Conservation (phyloP, 2,329 filamentous ascomycete genomes). For the Tetracladium maxilliforme region DNA sequence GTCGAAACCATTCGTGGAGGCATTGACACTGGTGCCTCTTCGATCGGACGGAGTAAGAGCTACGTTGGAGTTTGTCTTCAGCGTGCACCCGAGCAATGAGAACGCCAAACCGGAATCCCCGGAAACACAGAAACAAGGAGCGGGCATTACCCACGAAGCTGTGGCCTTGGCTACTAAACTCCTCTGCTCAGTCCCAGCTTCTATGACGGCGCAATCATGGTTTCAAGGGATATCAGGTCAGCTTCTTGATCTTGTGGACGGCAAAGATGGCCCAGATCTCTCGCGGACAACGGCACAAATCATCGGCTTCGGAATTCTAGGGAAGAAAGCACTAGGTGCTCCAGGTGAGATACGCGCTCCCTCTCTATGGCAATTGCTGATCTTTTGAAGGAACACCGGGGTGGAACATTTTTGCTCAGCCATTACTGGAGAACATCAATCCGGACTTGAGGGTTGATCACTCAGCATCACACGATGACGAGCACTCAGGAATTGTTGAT, state of each 20-base stretch:
- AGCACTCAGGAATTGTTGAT: not conserved
- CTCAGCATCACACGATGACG: slow-evolving; percentile 6
- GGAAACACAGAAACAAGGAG: slow-evolving; percentile 24
- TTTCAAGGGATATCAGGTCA: slow-evolving; percentile 46
- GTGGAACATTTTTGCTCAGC: slow-evolving; percentile 46
- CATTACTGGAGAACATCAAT: slow-evolving; percentile 37
- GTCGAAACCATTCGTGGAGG: slow-evolving; percentile 36
- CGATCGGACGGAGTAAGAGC: slow-evolving; percentile 48
- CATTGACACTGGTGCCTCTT: slow-evolving; percentile 45
- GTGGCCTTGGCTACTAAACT: slow-evolving; percentile 47
- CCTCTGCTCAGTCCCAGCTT: slow-evolving; percentile 41
- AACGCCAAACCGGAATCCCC: slow-evolving; percentile 3
- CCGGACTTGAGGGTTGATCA: slow-evolving; percentile 13
- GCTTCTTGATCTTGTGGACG: slow-evolving; percentile 46
- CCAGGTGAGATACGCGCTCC: slow-evolving; percentile 28
- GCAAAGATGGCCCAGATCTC: slow-evolving; percentile 38
- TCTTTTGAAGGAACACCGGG: slow-evolving; percentile 32
- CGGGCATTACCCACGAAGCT: slow-evolving; percentile 54
- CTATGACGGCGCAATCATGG: slow-evolving; percentile 40
- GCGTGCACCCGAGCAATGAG: slow-evolving; percentile 38
- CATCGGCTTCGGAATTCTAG: slow-evolving; percentile 52
- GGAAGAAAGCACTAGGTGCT: slow-evolving; percentile 46
- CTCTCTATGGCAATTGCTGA: slow-evolving; percentile 5
- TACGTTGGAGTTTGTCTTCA: slow-evolving; percentile 57
- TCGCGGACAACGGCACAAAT: slow-evolving; percentile 44